These are phyloP conservation scores for Kentomonas sorsogonicus DNA, from an alignment of 208 protist genomes.

Conservation along the genomic window DNA sequence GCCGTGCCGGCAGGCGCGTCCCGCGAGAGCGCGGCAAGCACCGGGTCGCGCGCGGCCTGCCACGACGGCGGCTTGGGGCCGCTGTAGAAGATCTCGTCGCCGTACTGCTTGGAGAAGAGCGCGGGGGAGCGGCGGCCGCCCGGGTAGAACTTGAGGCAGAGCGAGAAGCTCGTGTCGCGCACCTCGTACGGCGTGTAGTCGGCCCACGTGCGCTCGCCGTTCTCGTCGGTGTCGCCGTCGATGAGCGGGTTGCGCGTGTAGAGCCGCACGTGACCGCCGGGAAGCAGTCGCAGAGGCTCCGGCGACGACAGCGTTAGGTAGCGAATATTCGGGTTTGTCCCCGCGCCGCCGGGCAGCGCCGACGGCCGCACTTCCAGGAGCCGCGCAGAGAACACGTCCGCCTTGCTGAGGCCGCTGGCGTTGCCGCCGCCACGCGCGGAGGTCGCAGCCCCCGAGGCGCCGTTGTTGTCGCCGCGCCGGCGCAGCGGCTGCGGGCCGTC, in stretches of 20 bases:
- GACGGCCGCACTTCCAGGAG: conserved; percentile 11
- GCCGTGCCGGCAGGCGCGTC: background rate
- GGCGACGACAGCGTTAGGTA: conserved; percentile 46
- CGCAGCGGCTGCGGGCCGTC: background rate
- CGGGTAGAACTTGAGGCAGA: conserved; percentile 50
- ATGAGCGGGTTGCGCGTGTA: conserved; percentile 19
- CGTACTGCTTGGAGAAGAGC: conserved; percentile 33
- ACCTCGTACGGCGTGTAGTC: conserved; percentile 54
- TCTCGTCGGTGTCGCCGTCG: too few species aligned
- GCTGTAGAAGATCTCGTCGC: conserved; percentile 40
- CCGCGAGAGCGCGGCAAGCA: conserved; percentile 23
- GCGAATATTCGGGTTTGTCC: too few species aligned
- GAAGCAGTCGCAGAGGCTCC: conserved; percentile 23
- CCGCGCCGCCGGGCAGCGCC: background rate
- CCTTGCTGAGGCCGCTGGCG: too few species aligned
- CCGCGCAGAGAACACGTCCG: too few species aligned
- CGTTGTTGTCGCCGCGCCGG: too few species aligned
- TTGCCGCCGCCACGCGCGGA: too few species aligned
- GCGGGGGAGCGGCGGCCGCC: conserved; percentile 33
- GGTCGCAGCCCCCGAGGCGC: too few species aligned
- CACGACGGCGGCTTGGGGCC: conserved; percentile 47
- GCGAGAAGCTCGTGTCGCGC: conserved; percentile 38
- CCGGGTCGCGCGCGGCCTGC: conserved; percentile 29
- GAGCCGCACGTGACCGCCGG: conserved; percentile 56
- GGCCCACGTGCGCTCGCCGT: too few species aligned